Evolutionary conservation across 2,329 filamentous ascomycete species (phyloP), one percentile per base, ranked within the genome.

Genomic region (Penicillium sp.): DNA sequence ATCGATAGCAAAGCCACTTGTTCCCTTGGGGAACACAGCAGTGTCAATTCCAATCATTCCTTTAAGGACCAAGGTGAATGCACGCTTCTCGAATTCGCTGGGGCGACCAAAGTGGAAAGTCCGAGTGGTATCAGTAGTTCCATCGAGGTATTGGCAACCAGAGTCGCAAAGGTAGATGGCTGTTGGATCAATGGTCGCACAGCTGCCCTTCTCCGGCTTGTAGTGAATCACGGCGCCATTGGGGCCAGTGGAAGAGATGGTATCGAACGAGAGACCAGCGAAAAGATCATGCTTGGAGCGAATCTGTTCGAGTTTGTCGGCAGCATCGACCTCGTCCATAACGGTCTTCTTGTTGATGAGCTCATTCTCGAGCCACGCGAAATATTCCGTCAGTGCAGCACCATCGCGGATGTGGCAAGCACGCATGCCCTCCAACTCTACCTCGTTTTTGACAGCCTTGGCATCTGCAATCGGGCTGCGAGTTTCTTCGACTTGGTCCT

Each of bases 211-310:
- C 69, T 96, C 90, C 0, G 94, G 92, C 63, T 89, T 90, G 79
- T 99, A 99, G 72, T 99, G 94, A 54, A 99, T 99, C 11, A 99
- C 84, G 5, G 94, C 94, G 54, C 92, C 94, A 71, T 94, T 96
- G 2, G 93, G 78, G 2, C 94, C 94, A 0, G 92, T 97, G 0
- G 92, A 96, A 0, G 93, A 97, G 57, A 99, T 99, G 2, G 94
- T 97, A 62, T 92, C 87, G 68, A 99, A 99, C 0, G 92, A 97
- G 14, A 97, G 81, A 5, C 94, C 94, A 46, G 90, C 90, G 71
- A 92, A 99, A 59, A 90, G 81, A 54, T 92, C 78, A 52, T 86
- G 81, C 67, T 85, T 85, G 31, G 78, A 79, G 39, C 77, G 72
- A 51, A 77, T 76, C 52, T 74, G 81, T 71, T 96, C 91, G 2